A percentile compares a stretch with the other conserved stretches of the same genome.
Evolutionary conservation across 768 basidiomycete species (phyloP).

Genomic region (Tremella mesenterica): DNA sequence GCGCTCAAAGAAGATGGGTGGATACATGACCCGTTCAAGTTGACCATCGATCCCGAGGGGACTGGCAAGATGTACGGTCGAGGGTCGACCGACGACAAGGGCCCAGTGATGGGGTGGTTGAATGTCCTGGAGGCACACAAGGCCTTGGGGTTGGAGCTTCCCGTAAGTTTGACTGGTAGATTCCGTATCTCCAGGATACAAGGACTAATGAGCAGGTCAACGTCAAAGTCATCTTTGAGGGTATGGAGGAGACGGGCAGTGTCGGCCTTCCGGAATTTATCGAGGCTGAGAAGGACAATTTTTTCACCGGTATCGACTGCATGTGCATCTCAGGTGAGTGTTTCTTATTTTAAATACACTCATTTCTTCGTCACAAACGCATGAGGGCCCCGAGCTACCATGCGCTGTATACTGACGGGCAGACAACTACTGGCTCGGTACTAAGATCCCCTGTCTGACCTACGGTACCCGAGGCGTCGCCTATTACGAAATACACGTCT

Average conservation of each 20-base stretch:
- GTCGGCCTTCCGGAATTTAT: slow-evolving; percentile 86
- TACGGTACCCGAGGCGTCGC: slow-evolving; percentile 81
- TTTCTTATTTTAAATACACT: background rate
- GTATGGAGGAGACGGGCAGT: slow-evolving; percentile 90
- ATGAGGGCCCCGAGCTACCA: too few species aligned
- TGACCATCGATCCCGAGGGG: slow-evolving; percentile 52
- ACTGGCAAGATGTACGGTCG: slow-evolving; percentile 66
- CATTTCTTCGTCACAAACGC: too few species aligned
- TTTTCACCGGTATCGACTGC: slow-evolving; percentile 80
- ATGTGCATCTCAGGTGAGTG: slow-evolving; percentile 64
- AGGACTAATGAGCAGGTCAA: slow-evolving; percentile 51
- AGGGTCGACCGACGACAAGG: slow-evolving; percentile 85
- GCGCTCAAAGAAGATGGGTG: slow-evolving; percentile 64
- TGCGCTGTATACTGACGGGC: slow-evolving; percentile 40
- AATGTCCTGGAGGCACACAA: slow-evolving; percentile 79
- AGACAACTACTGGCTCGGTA: slow-evolving; percentile 79
- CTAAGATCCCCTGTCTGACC: slow-evolving; percentile 50
- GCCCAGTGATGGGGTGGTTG: slow-evolving; percentile 78
- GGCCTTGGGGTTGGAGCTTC: slow-evolving; percentile 58
- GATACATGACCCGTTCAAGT: slow-evolving; percentile 73
- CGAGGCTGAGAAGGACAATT: slow-evolving; percentile 60
- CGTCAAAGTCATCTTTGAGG: slow-evolving; percentile 84
- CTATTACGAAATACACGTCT: slow-evolving; percentile 73
- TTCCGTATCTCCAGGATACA: background rate
- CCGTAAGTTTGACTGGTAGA: slow-evolving; percentile 45